phyloP scores from a whole-genome alignment of 164 flowering plant species.

The Protea cynaroides region DNA sequence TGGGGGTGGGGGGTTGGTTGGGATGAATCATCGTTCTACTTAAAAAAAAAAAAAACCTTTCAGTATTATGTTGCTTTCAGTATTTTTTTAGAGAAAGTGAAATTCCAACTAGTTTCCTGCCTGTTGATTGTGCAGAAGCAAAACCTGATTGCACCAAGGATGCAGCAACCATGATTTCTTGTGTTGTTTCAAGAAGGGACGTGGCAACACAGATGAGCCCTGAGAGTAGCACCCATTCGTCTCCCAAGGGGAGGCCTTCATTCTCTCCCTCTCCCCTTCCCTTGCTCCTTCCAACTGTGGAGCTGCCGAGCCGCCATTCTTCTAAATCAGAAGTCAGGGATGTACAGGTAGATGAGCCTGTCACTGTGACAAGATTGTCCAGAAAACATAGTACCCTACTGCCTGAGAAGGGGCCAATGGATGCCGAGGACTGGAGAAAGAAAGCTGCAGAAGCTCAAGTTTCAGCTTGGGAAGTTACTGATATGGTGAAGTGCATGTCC shows the following conservation, averaged over 20 bases:
- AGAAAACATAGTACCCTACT: slow-evolving; percentile 46
- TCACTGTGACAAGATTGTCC: slow-evolving; percentile 77
- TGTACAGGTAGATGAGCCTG: slow-evolving; percentile 75
- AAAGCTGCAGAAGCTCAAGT: slow-evolving; percentile 39
- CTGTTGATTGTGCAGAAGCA: slow-evolving; percentile 36
- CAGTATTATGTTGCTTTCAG: neutral
- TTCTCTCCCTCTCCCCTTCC: slow-evolving; percentile 37
- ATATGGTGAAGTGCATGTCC: slow-evolving; percentile 48
- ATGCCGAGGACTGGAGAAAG: slow-evolving; percentile 45
- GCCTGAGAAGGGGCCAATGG: slow-evolving; percentile 36
- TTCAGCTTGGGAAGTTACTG: slow-evolving; percentile 66
- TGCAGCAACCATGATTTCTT: slow-evolving; percentile 48
- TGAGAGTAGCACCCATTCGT: slow-evolving; percentile 52
- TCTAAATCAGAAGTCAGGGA: slow-evolving; percentile 67
- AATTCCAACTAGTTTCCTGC: neutral
- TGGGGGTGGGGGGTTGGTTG: too few species aligned
- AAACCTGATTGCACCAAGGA: slow-evolving; percentile 36
- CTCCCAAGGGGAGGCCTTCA: slow-evolving; percentile 46
- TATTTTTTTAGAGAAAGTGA: neutral
- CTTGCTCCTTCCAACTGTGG: slow-evolving; percentile 39
- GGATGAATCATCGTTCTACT: too few species aligned
- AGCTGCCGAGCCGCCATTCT: slow-evolving; percentile 35
- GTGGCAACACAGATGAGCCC: slow-evolving; percentile 99
- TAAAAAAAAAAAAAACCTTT: too few species aligned
- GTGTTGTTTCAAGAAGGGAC: slow-evolving; percentile 73